These are phyloP conservation scores for Lactifluus echinatus DNA, from an alignment of 768 basidiomycete genomes.

Conservation along the genomic window DNA sequence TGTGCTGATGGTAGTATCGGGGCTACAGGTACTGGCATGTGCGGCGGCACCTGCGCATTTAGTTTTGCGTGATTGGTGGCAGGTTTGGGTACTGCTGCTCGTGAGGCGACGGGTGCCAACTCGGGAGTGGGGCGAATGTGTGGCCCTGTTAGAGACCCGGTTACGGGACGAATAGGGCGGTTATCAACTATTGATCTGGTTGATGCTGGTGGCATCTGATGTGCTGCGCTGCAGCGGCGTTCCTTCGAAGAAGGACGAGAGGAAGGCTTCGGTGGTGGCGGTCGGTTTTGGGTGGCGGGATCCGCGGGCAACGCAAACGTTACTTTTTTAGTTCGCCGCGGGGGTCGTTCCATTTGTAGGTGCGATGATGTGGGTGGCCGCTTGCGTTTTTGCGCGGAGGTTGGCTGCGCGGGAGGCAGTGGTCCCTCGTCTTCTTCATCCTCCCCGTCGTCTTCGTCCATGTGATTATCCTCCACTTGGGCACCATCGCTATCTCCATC, in stretches of 20 bases:
- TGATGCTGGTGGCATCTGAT: background rate
- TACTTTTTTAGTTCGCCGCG: slow-evolving; percentile 30
- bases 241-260: background rate
- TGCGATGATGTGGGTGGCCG: slow-evolving; percentile 17
- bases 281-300: background rate
- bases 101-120: too few species aligned
- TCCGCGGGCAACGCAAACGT: slow-evolving; percentile 20
- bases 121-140: too few species aligned
- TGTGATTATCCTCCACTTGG: background rate
- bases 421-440: slow-evolving; percentile 27
- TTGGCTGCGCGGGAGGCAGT: slow-evolving; percentile 9
- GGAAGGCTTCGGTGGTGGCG: background rate
- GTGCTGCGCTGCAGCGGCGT: background rate
- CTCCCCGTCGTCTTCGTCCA: background rate
- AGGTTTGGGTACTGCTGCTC: background rate
- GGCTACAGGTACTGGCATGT: background rate
- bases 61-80: background rate
- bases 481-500: slow-evolving; percentile 16
- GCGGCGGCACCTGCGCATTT: background rate
- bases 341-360: background rate
- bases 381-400: slow-evolving; percentile 27
- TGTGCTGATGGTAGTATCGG: background rate
- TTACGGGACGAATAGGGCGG: background rate
- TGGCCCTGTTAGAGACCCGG: too few species aligned
- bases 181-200: background rate